Evolutionary conservation across 805 yeast genomes (phyloP), one percentile per base, ranked within the genome.

Genomic region (Metschnikowia reukaufii): DNA sequence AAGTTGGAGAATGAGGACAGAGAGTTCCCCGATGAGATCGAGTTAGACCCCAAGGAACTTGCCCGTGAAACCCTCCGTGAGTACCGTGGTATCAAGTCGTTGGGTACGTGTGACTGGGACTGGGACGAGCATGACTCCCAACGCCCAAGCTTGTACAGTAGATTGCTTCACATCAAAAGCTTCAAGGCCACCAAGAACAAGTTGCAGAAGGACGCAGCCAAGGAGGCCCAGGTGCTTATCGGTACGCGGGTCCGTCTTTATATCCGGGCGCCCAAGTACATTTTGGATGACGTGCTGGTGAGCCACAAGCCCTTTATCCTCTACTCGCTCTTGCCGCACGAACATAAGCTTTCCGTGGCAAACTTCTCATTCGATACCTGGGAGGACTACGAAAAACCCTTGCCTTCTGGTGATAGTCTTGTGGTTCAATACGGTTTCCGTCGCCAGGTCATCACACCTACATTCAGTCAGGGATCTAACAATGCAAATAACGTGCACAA

Each of bases 21-120:
- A 30, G 96, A 91, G 58, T 94, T 90, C 74, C 98, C 98, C 0
- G 99, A 94, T 67, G 99, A 94, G 68, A 69, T 92, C 46, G 98
- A 94, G 64, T 70, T 94, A 36, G 78, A 76, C 38, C 97, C 97
- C 25, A 62, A 66, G 5, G 91, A 79, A 54, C 77, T 86, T 4
- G 98, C 88, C 8, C 78, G 78, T 57, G 89, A 90, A 52, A 78
- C 88, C 53, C 74, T 94, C 47, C 67, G 74, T 25, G 79, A 90
- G 51, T 92, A 89, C 67, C 79, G 97, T 65, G 98, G 98, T 49
- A 78, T 91, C 54, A 88, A 88, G 65, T 86, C 87, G 31, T 68
- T 95, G 51, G 82, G 86, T 42, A 82, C 84, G 48, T 82, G 94
- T 54, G 76, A 79, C 34, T 92, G 99, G 99, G 90, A 90, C 57